phyloP scores from a whole-genome alignment of 1,284 basidiomycete genomes.

The Marasmius tenuissimus region DNA sequence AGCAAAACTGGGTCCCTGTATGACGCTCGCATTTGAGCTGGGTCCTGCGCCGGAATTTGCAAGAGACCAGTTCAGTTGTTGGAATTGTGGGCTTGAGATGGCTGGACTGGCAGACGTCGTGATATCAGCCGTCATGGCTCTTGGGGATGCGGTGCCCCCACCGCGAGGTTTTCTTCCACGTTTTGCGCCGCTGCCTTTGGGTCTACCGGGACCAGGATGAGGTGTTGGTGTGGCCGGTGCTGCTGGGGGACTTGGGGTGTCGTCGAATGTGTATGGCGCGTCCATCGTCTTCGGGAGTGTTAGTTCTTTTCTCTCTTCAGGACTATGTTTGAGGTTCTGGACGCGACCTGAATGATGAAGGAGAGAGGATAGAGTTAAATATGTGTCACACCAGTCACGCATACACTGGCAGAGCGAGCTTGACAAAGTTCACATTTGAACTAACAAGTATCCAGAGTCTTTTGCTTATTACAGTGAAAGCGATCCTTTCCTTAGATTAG shows the following conservation, averaged over 20 bases:
- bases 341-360: not conserved
- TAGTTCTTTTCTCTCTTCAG: not conserved
- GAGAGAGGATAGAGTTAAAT: not conserved
- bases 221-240: constrained; percentile 22
- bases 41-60: constrained; percentile 20
- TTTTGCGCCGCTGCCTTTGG: constrained; percentile 45
- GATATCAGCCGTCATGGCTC: constrained; percentile 16
- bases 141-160: constrained; percentile 26
- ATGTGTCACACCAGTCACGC: not conserved
- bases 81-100: constrained; percentile 28
- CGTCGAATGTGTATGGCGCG: constrained; percentile 10
- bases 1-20: constrained; percentile 9
- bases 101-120: constrained; percentile 12
- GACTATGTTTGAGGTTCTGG: not conserved
- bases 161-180: constrained; percentile 60
- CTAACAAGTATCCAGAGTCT: not conserved
- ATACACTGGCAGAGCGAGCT: too few relatives aligned
- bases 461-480: not conserved
- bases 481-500: not conserved
- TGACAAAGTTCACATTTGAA: not conserved
- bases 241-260: constrained; percentile 11
- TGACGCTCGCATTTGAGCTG: constrained; percentile 11
- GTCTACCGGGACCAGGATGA: constrained; percentile 31
- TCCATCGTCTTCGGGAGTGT: constrained; percentile 8
- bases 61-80: constrained; percentile 41